phyloP scores from a whole-genome alignment of 768 basidiomycete species.

The Leccinum variicolor region DNA sequence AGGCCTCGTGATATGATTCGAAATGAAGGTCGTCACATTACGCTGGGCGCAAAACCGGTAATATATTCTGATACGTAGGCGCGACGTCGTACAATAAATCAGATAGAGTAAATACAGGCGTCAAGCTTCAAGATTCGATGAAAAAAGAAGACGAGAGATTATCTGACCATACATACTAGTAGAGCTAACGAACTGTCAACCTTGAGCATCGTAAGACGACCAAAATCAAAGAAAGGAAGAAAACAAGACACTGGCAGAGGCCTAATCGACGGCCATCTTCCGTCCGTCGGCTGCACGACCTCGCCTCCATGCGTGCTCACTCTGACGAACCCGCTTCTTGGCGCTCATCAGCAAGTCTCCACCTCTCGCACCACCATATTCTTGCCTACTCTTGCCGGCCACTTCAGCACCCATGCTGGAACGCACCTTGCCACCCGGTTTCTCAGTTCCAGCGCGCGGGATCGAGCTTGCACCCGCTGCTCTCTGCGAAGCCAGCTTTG shows the following conservation, averaged over 20 bases:
- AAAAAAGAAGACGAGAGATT: constrained; percentile 1
- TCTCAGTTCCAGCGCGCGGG: constrained; percentile 13
- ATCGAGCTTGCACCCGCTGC: constrained; percentile 28
- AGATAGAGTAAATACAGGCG: not conserved
- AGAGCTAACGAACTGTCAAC: constrained; percentile 6
- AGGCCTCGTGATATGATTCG: not conserved
- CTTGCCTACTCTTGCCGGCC: constrained; percentile 23
- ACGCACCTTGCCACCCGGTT: constrained; percentile 33
- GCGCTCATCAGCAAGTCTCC: constrained; percentile 54
- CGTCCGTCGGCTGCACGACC: constrained; percentile 35
- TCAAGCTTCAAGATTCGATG: not conserved
- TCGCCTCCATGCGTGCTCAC: constrained; percentile 62
- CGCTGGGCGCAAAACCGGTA: not conserved
- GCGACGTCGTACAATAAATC: constrained; percentile 8
- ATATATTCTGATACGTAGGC: not conserved
- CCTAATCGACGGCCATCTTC: constrained; percentile 14
- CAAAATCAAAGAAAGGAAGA: not conserved
- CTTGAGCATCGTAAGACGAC: not conserved
- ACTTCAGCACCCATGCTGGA: constrained; percentile 50
- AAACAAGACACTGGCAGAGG: not conserved
- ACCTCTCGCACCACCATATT: constrained; percentile 25
- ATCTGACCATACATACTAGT: constrained; percentile 16
- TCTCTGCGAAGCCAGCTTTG: constrained; percentile 70
- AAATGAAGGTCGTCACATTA: not conserved
- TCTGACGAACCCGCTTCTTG: constrained; percentile 73